Evolutionary conservation across 2,329 filamentous ascomycete species (phyloP), one percentile per base, ranked within the genome.

Genomic region (Nannizziopsis arthrosporioides): DNA sequence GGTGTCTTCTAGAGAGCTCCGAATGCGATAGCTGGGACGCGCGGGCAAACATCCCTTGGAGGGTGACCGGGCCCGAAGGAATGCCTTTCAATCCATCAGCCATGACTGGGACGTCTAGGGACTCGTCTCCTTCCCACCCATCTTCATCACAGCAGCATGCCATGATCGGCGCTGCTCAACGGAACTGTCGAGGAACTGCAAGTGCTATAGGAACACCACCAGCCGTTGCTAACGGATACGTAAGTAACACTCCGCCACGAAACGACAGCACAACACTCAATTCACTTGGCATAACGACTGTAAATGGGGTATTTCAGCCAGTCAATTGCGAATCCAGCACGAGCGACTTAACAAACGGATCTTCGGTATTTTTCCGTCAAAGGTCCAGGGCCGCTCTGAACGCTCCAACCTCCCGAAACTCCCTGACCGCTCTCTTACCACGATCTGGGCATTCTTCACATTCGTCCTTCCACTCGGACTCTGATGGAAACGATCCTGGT

Each of bases 1-100:
- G 80, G 52, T 83, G 82, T 50, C 70, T 88, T 35, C 73, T 84
- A 51, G 73, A 78, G 39, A 77, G 80, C 37, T 84, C 83, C 8
- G 81, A 86, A 58, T 76, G 77, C 14, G 81, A 85, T 55, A 70
- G 73, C 41, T 85, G 81, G 79, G 63, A 58, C 51, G 66, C 64
- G 44, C 69, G 70, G 40, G 67, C 71, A 44, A 72, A 68, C 53
- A 68, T 73, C 34, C 74, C 76, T 12, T 87, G 83, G 83, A 75
- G 74, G 53, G 66, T 67, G 5, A 57, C 70, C 18, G 75, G 78
- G 40, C 65, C 63, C 36, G 64, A 68, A 10, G 66, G 68, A 6
- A 65, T 69, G 35, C 63, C 66, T 1, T 60, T 32, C 72, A 64
- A 61, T 52, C 56, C 62, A 1, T 56, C 61, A n/a, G 47, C 55